Base-by-base conservation (phyloP, 441 rosid genomes). In the Populus hybrid region DNA sequence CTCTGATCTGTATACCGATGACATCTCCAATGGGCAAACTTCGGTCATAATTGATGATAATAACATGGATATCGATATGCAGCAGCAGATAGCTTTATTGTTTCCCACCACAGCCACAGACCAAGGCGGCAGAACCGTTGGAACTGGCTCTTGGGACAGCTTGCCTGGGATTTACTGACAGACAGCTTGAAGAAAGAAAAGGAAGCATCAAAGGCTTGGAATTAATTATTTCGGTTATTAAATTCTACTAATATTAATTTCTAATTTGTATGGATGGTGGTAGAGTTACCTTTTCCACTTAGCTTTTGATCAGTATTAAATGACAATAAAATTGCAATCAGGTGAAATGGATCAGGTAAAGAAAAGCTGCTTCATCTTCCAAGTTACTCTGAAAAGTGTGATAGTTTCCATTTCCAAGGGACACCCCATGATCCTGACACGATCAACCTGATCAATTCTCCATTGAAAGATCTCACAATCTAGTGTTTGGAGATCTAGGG, bases 21-120 rank as follows among this genome's bases (percentile, higher is more conserved):
- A 87, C 73, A 85, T 84, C 82, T 85, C 92, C 42, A 88, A 84
- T 29, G 89, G 88, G 35, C 92, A 78, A 75, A 87, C 93, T 21
- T 91, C 91, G 28, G 89, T 79, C 3, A 80, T 87, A 28, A 85
- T 90, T 7, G 92, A 90, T 26, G 92, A 90, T 24, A 83, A 87
- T 45, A 45, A 45, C 73, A 78, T 85, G 29, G 93, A 86, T 24
- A 88, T 86, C 68, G 91, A 93, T 16, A 86, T 89, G 90, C 93
- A 90, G n/a, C 93, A 90, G 6, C 56, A 45, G 56, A 68, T 90
- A 26, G 89, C 91, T 73, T 90, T 91, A n/a, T 36, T 90, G 35
- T 84, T 89, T 71, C 89, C 88, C 69, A 74, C 88, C 29, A 76
- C 83, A 56, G 9, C 84, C 1, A 45, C 56, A 1, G 85, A 84